Conservation (phyloP, 2,329 filamentous ascomycete genomes). For the Rhexocercosporidium sp. region DNA sequence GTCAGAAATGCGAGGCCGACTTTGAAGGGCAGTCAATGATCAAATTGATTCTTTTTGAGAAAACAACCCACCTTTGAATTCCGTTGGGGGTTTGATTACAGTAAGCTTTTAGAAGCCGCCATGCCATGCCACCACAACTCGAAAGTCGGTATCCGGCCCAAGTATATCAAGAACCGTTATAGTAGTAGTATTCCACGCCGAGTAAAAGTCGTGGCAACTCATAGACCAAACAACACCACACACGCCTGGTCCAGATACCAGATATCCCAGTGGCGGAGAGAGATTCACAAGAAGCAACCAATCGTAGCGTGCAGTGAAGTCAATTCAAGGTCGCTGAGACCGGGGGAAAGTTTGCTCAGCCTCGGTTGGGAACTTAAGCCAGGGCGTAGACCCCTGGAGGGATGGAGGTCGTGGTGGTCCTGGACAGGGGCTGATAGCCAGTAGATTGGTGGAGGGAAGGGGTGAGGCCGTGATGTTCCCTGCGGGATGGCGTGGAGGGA, state of each 20-base stretch:
- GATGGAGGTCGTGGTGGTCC: not conserved
- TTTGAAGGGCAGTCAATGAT: too few relatives aligned
- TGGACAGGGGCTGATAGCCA: constrained; percentile 21
- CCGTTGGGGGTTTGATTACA: too few relatives aligned
- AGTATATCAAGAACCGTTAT: too few relatives aligned
- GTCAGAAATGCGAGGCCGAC: not conserved
- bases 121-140: too few relatives aligned
- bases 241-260: too few relatives aligned
- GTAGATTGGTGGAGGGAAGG: not conserved
- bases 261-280: too few relatives aligned
- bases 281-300: constrained; percentile 11
- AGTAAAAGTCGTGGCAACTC: constrained; percentile 12
- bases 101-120: too few relatives aligned
- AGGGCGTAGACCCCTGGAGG: not conserved
- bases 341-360: constrained; percentile 15
- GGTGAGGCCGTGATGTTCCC: not conserved
- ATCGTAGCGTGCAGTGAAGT: constrained; percentile 11
- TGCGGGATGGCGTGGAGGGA: constrained; percentile 1
- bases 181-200: too few relatives aligned
- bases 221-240: too few relatives aligned
- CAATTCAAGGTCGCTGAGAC: constrained; percentile 21
- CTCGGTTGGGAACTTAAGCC: not conserved
- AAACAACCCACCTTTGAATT: too few relatives aligned
- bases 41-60: too few relatives aligned
- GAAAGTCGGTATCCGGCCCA: too few relatives aligned